Conservation (phyloP, 1,284 basidiomycete species). For the Ustilago nuda region DNA sequence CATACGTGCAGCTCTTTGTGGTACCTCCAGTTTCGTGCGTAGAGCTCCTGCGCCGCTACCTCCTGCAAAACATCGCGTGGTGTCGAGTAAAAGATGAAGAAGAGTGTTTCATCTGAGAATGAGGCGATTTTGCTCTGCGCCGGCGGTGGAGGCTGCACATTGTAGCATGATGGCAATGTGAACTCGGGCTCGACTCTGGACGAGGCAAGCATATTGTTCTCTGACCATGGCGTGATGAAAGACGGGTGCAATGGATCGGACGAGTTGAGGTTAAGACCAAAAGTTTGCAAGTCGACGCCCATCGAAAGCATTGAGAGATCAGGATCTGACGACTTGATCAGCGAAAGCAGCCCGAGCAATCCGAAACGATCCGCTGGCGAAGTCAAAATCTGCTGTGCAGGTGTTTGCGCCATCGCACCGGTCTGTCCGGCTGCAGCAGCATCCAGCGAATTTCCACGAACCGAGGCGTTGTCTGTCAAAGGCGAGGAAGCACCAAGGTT, state of each 20-base stretch:
- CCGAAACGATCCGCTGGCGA: slow-evolving; percentile 97
- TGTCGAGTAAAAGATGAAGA: slow-evolving; percentile 98
- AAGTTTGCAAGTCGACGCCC: slow-evolving; percentile 90
- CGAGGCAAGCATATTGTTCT: slow-evolving; percentile 82
- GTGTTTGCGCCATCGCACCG: slow-evolving; percentile 71
- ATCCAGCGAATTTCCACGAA: slow-evolving; percentile 28
- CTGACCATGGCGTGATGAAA: slow-evolving; percentile 97
- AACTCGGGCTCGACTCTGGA: slow-evolving; percentile 86
- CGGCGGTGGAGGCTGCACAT: slow-evolving; percentile 88
- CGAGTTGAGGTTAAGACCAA: slow-evolving; percentile 89
- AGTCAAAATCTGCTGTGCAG: slow-evolving; percentile 92
- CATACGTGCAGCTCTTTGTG: slow-evolving; percentile 94
- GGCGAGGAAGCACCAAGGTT: slow-evolving; percentile 43
- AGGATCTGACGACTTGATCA: slow-evolving; percentile 90
- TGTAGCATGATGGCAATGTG: slow-evolving; percentile 91
- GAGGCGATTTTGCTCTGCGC: slow-evolving; percentile 86
- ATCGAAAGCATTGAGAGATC: slow-evolving; percentile 87
- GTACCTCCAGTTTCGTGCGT: slow-evolving; percentile 96
- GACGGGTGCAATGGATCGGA: slow-evolving; percentile 87
- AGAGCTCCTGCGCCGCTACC: slow-evolving; percentile 94
- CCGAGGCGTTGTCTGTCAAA: slow-evolving; percentile 41
- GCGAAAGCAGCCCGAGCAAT: slow-evolving; percentile 84
- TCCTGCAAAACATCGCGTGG: slow-evolving; percentile 94
- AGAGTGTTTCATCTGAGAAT: slow-evolving; percentile 96
- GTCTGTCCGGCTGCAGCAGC: slow-evolving; percentile 23